Base-by-base conservation (phyloP, 805 yeast species). In the Candida endomychidarum region DNA sequence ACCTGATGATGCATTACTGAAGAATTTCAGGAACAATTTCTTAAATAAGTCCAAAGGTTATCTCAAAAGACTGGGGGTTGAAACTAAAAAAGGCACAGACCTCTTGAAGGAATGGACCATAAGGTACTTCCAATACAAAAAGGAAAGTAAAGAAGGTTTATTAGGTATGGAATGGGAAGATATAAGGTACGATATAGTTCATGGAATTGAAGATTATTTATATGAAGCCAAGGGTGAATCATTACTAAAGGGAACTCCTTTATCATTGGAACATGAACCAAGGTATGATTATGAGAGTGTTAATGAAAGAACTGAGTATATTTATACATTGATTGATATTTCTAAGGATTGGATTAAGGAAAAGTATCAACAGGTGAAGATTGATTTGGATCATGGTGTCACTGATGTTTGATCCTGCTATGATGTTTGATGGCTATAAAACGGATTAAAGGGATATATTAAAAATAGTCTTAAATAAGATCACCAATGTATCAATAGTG, bases 121-220 rank as follows among this genome's bases (percentile, higher is more conserved):
- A 40, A 56, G 57, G 22, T 65, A 57, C 49, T 67, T 69, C 46
- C 64, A 54, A 36, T 63, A 63, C 45, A 67, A 63, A 33, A 63
- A 63, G 43, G 52, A 63, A 4, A 47, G 58, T 7, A 58, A 58
- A 8, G 63, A 62, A 48, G 67, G 69, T 12, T 49, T 67, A 12
- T 20, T 67, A 17, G 69, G 62, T 2, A 63, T 69, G 49, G 73
- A 66, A 50, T 69, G 72, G 72, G 72, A 69, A 39, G 69, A 63
- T 38, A 60, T 68, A 25, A 47, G 73, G 21, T 54, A 60, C 41
- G 74, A 69, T 35, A 47, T 67, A 25, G 41, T 57, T 8, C 52
- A 56, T 38, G 71, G 72, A 8, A 50, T 67, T 17, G 74, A 69
- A 46, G 49, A 53, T n/a, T 56, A 57, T 40, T 33, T 63, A 23